These are phyloP conservation scores for Hanseniaspora taiwanica DNA, from an alignment of 805 yeast species.

Conservation along the genomic window DNA sequence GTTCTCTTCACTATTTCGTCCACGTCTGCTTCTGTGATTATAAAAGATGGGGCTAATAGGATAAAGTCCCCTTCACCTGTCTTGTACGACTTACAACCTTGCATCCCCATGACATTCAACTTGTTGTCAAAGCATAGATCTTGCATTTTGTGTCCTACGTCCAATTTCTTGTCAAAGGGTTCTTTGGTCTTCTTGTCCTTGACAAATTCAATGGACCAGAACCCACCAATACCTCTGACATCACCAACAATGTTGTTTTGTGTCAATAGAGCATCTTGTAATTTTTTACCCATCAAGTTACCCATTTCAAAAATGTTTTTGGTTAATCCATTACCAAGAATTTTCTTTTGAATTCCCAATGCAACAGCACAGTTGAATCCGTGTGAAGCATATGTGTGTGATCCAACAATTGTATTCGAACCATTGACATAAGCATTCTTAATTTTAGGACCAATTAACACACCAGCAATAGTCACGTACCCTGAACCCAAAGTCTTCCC, in stretches of 20 bases:
- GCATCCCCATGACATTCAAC: conserved; percentile 33
- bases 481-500: conserved; percentile 41
- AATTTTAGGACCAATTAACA: conserved; percentile 29
- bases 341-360: conserved; percentile 32
- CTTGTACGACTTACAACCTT: conserved; percentile 22
- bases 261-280: conserved; percentile 22
- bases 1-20: conserved; percentile 29
- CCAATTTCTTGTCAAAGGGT: conserved; percentile 27
- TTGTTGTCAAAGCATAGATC: conserved; percentile 31
- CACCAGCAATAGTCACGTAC: conserved; percentile 35
- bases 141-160: conserved; percentile 26
- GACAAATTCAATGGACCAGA: conserved; percentile 46
- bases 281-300: conserved; percentile 26
- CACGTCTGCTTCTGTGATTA: conserved; percentile 30
- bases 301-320: conserved; percentile 34
- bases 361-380: conserved; percentile 35
- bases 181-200: conserved; percentile 39
- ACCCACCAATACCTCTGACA: conserved; percentile 50
- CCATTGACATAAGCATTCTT: conserved; percentile 27
- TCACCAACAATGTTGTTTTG: conserved; percentile 37
- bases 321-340: conserved; percentile 22
- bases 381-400: conserved; percentile 40
- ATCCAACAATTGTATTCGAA: conserved; percentile 29
- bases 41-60: conserved; percentile 35
- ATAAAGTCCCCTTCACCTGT: conserved; percentile 30